These are phyloP conservation scores for Neurospora sp. DNA, from an alignment of 2,329 filamentous ascomycete species.

Conservation along the genomic window DNA sequence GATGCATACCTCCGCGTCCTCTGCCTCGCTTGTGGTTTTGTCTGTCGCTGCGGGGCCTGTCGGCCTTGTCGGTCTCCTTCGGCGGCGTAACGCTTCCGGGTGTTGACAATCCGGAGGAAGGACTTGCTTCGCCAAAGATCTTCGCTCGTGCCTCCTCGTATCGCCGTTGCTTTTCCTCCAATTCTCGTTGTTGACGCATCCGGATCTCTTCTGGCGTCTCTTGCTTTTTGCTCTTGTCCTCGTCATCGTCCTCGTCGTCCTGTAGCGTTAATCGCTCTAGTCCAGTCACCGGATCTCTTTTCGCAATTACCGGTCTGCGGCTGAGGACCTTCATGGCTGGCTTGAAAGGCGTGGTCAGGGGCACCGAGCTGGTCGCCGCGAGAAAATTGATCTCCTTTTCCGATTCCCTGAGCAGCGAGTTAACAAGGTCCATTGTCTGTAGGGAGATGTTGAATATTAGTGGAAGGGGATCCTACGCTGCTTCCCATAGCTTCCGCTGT, in stretches of 20 bases:
- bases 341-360: conserved; percentile 62
- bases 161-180: conserved; percentile 80
- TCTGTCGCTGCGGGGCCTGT: not conserved
- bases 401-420: conserved; percentile 47
- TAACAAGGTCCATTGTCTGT: not conserved
- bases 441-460: not conserved
- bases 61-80: conserved; percentile 32
- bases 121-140: conserved; percentile 61
- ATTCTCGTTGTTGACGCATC: conserved; percentile 65
- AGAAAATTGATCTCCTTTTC: conserved; percentile 67
- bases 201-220: conserved; percentile 68
- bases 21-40: conserved; percentile 33
- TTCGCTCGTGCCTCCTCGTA: conserved; percentile 85
- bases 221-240: conserved; percentile 47
- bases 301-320: conserved; percentile 62
- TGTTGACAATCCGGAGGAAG: conserved; percentile 49
- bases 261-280: conserved; percentile 34
- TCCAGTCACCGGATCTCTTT: conserved; percentile 43
- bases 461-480: conserved; percentile 51
- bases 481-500: conserved; percentile 80
- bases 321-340: conserved; percentile 75
- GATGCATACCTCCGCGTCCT: conserved; percentile 33
- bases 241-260: conserved; percentile 51
- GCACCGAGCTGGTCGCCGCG: conserved; percentile 36
- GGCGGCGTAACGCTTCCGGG: conserved; percentile 55